Base-by-base conservation (phyloP, 2,329 filamentous ascomycete species). In the Fusarium vanettenii region DNA sequence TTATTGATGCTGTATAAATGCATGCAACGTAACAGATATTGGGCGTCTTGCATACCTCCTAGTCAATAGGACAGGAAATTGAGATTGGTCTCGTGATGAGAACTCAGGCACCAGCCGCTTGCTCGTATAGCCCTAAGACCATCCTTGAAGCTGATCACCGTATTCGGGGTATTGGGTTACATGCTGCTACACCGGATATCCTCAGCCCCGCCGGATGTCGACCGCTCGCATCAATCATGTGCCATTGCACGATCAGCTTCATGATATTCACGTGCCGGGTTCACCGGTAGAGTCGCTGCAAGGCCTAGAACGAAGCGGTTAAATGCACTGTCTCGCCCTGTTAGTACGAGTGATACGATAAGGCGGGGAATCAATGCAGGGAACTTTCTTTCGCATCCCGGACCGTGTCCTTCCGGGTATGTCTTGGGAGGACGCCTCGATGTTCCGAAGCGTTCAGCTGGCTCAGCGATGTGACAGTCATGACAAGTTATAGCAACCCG, bases 51-150 rank as follows among this genome's bases (percentile, higher is more conserved):
- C 48, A 52, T 52, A 5, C 16, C 18, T 52, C 1, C 6, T 8
- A 0, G 10, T 18, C 48, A 52, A 52, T 52, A 13, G 6, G 10
- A 18, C 18, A 52, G 18, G 4, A 52, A 5, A 6, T 5, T n/a
- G 10, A 52, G 25, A 52, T 52, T 31, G 27, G 25, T 52, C 48
- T 52, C 27, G 25, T 52, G 25, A 52, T 31, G 48, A 52, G 25
- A n/a, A 11, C 48, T 18, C 25, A 31, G 18, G 18, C 10, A 52
- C 27, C 9, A 8, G 48, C 16, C 48, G 14, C 27, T 29, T 52
- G 25, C 25, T 52, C 48, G 48, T 14, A 52, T 52, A n/a, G 25
- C 48, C 43, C n/a, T 31, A n/a, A 2, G 2, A 16, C 10, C 25
- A 52, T 31, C 27, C 25, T 8, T 7, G 18, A 27, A 52, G 16